A percentile compares a stretch with the other conserved stretches of the same genome.
Evolutionary conservation across 2,329 filamentous ascomycete genomes (phyloP).

Genomic region (Nigrograna mackinnonii): DNA sequence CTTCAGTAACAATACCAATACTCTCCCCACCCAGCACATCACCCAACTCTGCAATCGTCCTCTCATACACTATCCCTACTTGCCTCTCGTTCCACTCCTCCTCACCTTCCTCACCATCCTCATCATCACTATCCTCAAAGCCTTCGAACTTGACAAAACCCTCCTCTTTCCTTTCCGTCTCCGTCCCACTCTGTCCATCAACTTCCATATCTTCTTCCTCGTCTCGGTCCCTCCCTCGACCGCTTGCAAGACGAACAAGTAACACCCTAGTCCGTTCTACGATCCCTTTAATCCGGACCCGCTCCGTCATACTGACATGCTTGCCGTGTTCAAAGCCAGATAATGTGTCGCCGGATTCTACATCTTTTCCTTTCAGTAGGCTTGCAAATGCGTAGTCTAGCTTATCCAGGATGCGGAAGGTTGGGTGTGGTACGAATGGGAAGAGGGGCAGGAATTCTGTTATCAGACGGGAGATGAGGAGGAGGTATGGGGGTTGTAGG

Average conservation of each 20-base stretch:
- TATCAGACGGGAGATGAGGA: slow-evolving; percentile 75
- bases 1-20: slow-evolving; percentile 53
- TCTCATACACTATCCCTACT: slow-evolving; percentile 76
- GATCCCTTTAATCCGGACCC: slow-evolving; percentile 82
- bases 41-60: slow-evolving; percentile 75
- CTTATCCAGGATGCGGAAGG: slow-evolving; percentile 74
- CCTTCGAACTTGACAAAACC: slow-evolving; percentile 31
- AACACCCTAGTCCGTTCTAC: slow-evolving; percentile 75
- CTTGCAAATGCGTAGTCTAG: slow-evolving; percentile 83
- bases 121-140: slow-evolving; percentile 48
- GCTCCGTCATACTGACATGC: slow-evolving; percentile 78
- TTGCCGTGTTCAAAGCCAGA: slow-evolving; percentile 70
- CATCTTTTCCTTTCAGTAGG: slow-evolving; percentile 69
- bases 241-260: slow-evolving; percentile 72
- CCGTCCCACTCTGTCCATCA: slow-evolving; percentile 42
- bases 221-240: slow-evolving; percentile 52
- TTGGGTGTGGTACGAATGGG: slow-evolving; percentile 66
- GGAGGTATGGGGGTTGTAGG: slow-evolving; percentile 81
- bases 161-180: slow-evolving; percentile 25
- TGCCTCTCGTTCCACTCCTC: slow-evolving; percentile 31
- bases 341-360: slow-evolving; percentile 65
- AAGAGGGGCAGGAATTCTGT: slow-evolving; percentile 75
- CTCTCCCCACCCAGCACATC: slow-evolving; percentile 61
- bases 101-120: slow-evolving; percentile 51
- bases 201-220: slow-evolving; percentile 36